A percentile compares a stretch with the other conserved stretches of the same genome.
Conservation (phyloP, 2,329 filamentous ascomycete genomes). For the Oidium heveae region DNA sequence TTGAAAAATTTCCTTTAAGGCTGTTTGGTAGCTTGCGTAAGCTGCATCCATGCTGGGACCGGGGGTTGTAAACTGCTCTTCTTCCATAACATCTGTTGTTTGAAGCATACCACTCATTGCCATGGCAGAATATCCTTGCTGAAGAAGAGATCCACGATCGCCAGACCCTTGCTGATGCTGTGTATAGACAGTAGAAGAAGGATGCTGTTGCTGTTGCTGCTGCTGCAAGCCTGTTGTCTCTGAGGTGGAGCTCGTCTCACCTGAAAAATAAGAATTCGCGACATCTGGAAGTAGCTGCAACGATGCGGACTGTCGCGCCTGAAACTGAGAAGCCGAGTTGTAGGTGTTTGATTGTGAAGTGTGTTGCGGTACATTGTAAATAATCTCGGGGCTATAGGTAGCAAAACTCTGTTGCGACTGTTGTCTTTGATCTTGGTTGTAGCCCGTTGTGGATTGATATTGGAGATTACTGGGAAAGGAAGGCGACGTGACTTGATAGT, state of each 20-base stretch:
- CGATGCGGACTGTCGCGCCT: slow-evolving; percentile 47
- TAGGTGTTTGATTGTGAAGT: slow-evolving; percentile 35
- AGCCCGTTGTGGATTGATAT: slow-evolving; percentile 10
- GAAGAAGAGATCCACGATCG: background rate
- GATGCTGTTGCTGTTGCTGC: slow-evolving; percentile 4
- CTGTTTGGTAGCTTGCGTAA: slow-evolving; percentile 38
- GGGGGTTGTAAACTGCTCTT: slow-evolving; percentile 30
- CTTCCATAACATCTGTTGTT: slow-evolving; percentile 22
- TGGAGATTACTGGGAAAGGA: slow-evolving; percentile 21
- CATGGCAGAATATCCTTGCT: slow-evolving; percentile 24
- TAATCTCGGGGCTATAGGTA: slow-evolving; percentile 39
- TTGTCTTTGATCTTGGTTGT: slow-evolving; percentile 26
- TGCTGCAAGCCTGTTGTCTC: slow-evolving; percentile 27
- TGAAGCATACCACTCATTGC: slow-evolving; percentile 23
- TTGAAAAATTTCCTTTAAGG: slow-evolving; percentile 36
- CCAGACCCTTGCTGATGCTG: slow-evolving; percentile 19
- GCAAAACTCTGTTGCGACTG: slow-evolving; percentile 22
- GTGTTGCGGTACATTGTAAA: slow-evolving; percentile 54
- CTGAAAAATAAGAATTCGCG: slow-evolving; percentile 51
- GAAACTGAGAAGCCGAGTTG: slow-evolving; percentile 47
- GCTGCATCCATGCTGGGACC: slow-evolving; percentile 33
- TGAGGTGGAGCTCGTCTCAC: slow-evolving; percentile 36
- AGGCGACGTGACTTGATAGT: slow-evolving; percentile 29
- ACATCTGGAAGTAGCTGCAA: slow-evolving; percentile 55
- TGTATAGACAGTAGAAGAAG: background rate